A percentile compares a stretch with the other conserved stretches of the same genome.
phyloP scores from a whole-genome alignment of 495 filamentous ascomycete species.

The Aspergillus sparsus region DNA sequence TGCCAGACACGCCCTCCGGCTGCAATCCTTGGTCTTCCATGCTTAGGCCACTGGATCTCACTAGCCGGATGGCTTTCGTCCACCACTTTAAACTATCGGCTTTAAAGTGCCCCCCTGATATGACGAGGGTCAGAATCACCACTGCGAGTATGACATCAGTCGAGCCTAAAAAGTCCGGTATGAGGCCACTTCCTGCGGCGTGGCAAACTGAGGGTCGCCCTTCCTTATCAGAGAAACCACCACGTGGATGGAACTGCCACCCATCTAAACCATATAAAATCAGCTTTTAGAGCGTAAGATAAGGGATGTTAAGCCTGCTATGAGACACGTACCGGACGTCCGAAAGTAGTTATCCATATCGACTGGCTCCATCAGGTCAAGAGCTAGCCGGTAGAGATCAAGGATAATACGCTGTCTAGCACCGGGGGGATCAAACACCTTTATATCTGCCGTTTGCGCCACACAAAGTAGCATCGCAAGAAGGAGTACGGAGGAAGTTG shows the following conservation, averaged over 20 bases:
- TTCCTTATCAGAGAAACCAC: constrained; percentile 11
- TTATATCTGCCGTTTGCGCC: constrained; percentile 16
- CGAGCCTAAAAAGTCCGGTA: constrained; percentile 13
- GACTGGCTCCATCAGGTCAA: constrained; percentile 15
- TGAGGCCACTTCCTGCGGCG: constrained; percentile 13
- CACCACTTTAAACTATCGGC: constrained; percentile 14
- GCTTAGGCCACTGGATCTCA: constrained; percentile 7
- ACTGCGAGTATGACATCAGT: constrained; percentile 15
- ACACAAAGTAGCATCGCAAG: constrained; percentile 17
- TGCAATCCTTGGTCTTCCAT: constrained; percentile 17
- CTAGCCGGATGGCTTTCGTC: constrained; percentile 11
- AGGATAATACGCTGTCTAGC: constrained; percentile 14
- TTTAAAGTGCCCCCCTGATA: constrained; percentile 15
- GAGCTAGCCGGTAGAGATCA: constrained; percentile 10
- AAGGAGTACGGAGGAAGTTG: constrained; percentile 13
- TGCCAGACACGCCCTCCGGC: neutral
- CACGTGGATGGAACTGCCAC: constrained; percentile 17
- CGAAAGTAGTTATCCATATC: constrained; percentile 18
- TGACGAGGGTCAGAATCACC: constrained; percentile 11
- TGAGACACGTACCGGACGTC: constrained; percentile 11
- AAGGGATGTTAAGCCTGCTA: neutral
- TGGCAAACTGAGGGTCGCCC: constrained; percentile 13
- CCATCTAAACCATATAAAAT: neutral
- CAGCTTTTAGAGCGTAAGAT: neutral
- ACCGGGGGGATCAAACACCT: constrained; percentile 14